Evolutionary conservation across 495 filamentous ascomycete genomes (phyloP), one percentile per base, ranked within the genome.

Genomic region (Aspergillus nanangensis): DNA sequence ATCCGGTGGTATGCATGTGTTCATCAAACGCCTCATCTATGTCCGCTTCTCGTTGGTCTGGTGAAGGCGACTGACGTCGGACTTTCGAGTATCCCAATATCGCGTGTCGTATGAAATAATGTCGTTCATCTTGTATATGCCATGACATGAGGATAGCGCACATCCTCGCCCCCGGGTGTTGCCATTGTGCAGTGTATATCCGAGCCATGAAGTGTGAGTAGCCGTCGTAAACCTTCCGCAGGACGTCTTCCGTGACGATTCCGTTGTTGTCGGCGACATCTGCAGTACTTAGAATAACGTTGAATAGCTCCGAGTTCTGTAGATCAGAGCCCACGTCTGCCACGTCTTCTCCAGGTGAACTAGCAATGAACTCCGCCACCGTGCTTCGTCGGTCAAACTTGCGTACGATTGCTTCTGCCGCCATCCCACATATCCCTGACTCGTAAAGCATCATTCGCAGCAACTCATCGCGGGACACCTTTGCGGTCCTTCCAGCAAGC

Each of bases 11-110:
- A 17, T 41, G 57, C 25, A 53, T 53, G 21, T 53, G 22, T 45
- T 46, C 45, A 31, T 64, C 61, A 49, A 64, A 64, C 10, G 47
- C 61, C 38, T 64, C 61, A 45, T 60, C 60, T 14, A 58, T 48
- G 43, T 65, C 61, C 9, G 49, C 59, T 47, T 65, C 61, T 14
- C 50, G 40, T 45, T 62, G 61, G 11, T 29, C 11, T 11, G 11
- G 7, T 29, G 25, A 11, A 11, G 5, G 7, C 25, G 11, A 11
- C 25, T 11, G 7, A 11, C 11, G 7, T 29, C 25, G n/a, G n/a
- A n/a, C n/a, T n/a, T 29, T 29, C 7, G 25, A 11, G 11, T 29
- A 29, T 5, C 25, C 25, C 5, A 29, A 11, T 11, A 29, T 5
- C 7, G 25, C 25, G 11, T 11, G 25, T 29, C 25, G 25, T 11